phyloP scores from a whole-genome alignment of 306 rosid genomes.

The Prinsepia uniflora region DNA sequence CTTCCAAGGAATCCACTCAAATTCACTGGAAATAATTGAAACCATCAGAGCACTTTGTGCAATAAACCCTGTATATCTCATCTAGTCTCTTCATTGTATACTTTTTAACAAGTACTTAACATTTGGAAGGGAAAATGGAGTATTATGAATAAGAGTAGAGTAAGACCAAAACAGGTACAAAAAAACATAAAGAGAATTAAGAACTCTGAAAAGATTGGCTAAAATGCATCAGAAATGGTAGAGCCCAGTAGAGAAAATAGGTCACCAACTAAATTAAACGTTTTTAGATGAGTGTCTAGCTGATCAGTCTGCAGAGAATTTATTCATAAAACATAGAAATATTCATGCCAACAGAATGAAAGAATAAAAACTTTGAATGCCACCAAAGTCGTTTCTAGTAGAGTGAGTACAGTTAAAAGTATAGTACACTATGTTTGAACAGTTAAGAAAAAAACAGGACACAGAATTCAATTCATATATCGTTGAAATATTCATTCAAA shows the following conservation, averaged over 20 bases:
- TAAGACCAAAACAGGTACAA: slow-evolving; percentile 9
- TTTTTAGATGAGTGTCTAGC: slow-evolving; percentile 86
- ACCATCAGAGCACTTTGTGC: slow-evolving; percentile 51
- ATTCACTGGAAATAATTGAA: slow-evolving; percentile 43
- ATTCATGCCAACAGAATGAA: background rate
- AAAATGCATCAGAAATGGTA: slow-evolving; percentile 74
- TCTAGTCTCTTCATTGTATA: slow-evolving; percentile 90
- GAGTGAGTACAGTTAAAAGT: slow-evolving; percentile 43
- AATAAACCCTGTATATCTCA: slow-evolving; percentile 66
- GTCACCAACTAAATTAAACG: slow-evolving; percentile 79
- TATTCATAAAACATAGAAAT: slow-evolving; percentile 19
- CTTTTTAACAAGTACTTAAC: slow-evolving; percentile 82
- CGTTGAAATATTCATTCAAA: background rate
- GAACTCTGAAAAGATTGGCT: slow-evolving; percentile 86
- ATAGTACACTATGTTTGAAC: slow-evolving; percentile 57
- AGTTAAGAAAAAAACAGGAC: slow-evolving; percentile 43
- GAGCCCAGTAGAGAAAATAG: slow-evolving; percentile 72
- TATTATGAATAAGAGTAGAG: slow-evolving; percentile 11
- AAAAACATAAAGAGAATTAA: slow-evolving; percentile 14
- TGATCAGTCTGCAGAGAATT: slow-evolving; percentile 76
- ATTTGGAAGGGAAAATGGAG: slow-evolving; percentile 32
- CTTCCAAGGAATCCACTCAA: slow-evolving; percentile 90
- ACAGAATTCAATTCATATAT: slow-evolving; percentile 1
- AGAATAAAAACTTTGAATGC: slow-evolving; percentile 32
- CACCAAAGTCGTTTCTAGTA: slow-evolving; percentile 72